A percentile compares a stretch with the other conserved stretches of the same genome.
Evolutionary conservation across 805 yeast genomes (phyloP).

Genomic region (Metschnikowia cerradonensis): DNA sequence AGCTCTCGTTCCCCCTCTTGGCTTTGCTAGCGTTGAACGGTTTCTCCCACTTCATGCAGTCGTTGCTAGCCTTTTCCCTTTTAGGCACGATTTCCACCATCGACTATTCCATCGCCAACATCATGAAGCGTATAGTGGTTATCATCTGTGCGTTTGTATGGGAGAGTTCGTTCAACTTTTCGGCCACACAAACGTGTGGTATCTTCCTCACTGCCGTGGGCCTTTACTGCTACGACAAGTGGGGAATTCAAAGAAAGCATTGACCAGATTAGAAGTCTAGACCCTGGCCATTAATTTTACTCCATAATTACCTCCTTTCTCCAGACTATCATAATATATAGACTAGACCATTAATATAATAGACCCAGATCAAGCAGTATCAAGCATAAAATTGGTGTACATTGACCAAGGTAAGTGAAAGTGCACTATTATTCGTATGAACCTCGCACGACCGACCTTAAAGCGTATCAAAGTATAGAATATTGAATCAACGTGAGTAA

Average conservation of each 20-base stretch:
- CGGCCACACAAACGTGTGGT: conserved; percentile 33
- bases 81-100: conserved; percentile 71
- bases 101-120: conserved; percentile 75
- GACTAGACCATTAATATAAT: too few species aligned
- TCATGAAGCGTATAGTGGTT: conserved; percentile 67
- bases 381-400: too few species aligned
- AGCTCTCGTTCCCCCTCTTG: conserved; percentile 30
- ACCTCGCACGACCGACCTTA: too few species aligned
- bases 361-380: too few species aligned
- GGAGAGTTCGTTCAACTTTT: conserved; percentile 43
- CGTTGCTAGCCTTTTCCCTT: conserved; percentile 71
- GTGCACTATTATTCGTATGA: too few species aligned
- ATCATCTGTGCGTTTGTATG: conserved; percentile 61
- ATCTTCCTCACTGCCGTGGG: conserved; percentile 36
- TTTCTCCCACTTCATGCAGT: conserved; percentile 63
- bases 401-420: too few species aligned
- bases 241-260: conserved; percentile 26
- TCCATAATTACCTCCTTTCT: too few species aligned
- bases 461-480: too few species aligned
- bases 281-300: too few species aligned
- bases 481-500: too few species aligned
- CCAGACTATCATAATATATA: too few species aligned
- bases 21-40: conserved; percentile 57
- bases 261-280: background rate
- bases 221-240: conserved; percentile 40